phyloP scores from a whole-genome alignment of 805 yeast genomes.

The Zygosaccharomyces bailii region DNA sequence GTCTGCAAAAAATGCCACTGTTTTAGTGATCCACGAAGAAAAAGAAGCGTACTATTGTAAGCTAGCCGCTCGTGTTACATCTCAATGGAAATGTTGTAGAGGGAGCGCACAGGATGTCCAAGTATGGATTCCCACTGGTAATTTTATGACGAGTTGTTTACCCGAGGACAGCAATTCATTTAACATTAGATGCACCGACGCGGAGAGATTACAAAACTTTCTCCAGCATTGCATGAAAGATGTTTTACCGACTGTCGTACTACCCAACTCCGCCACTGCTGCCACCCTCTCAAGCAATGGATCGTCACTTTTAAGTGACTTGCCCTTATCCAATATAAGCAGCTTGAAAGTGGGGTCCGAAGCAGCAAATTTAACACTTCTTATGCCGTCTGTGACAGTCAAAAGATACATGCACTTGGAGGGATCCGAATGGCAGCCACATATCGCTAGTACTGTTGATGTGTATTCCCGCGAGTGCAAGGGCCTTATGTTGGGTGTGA shows the following conservation, averaged over 20 bases:
- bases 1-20: conserved; percentile 8
- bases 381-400: conserved; percentile 25
- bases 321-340: conserved; percentile 12
- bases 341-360: not conserved
- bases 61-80: conserved; percentile 18
- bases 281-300: conserved; percentile 27
- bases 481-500: conserved; percentile 20
- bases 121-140: conserved; percentile 19
- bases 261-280: conserved; percentile 27
- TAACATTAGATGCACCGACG: conserved; percentile 24
- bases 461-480: conserved; percentile 24
- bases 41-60: conserved; percentile 11
- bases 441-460: conserved; percentile 19
- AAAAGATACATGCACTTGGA: conserved; percentile 21
- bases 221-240: conserved; percentile 26
- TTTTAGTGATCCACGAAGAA: conserved; percentile 16
- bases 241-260: conserved; percentile 10
- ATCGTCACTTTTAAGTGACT: conserved; percentile 22
- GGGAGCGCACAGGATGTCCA: conserved; percentile 36
- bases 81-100: conserved; percentile 24
- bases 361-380: conserved; percentile 13
- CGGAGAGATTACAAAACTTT: conserved; percentile 22
- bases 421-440: conserved; percentile 24
- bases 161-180: conserved; percentile 17
- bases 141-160: conserved; percentile 15